Evolutionary conservation across 345 rosid species (phyloP).

Genomic region (Firmiana major): DNA sequence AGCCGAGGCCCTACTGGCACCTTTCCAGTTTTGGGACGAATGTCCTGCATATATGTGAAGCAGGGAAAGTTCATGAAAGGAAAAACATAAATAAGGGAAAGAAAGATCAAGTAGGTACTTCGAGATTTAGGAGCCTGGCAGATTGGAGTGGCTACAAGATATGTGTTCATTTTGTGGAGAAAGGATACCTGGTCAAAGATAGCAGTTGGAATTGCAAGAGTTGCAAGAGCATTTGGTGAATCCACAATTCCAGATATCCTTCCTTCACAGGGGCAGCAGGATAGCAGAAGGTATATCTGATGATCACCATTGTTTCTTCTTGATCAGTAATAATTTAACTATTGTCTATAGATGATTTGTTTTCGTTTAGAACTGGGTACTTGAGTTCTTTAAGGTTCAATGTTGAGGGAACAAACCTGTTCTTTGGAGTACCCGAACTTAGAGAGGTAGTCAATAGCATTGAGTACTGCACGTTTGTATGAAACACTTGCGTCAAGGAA

Average conservation of each 20-base stretch:
- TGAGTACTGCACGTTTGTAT: slow-evolving; percentile 78
- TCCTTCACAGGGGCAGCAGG: slow-evolving; percentile 96
- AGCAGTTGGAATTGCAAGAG: slow-evolving; percentile 79
- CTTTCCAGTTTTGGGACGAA: slow-evolving; percentile 60
- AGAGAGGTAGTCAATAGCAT: slow-evolving; percentile 80
- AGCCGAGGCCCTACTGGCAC: slow-evolving; percentile 59
- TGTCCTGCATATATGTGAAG: slow-evolving; percentile 46
- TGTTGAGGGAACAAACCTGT: slow-evolving; percentile 46
- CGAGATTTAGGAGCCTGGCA: background rate
- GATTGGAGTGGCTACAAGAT: background rate
- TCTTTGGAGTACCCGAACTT: slow-evolving; percentile 91
- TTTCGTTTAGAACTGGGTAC: background rate
- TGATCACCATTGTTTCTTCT: background rate
- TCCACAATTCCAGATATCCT: slow-evolving; percentile 90
- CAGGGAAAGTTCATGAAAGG: background rate
- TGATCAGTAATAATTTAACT: background rate
- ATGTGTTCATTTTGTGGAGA: background rate
- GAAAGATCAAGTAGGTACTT: background rate
- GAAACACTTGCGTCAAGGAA: slow-evolving; percentile 82
- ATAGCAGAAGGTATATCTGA: slow-evolving; percentile 77
- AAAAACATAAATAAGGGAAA: background rate
- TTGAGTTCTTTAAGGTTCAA: background rate
- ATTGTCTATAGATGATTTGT: too few species aligned
- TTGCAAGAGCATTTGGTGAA: slow-evolving; percentile 83
- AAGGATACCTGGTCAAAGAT: slow-evolving; percentile 76